Evolutionary conservation across 345 rosid genomes (phyloP).

Genomic region (Populus simonii): DNA sequence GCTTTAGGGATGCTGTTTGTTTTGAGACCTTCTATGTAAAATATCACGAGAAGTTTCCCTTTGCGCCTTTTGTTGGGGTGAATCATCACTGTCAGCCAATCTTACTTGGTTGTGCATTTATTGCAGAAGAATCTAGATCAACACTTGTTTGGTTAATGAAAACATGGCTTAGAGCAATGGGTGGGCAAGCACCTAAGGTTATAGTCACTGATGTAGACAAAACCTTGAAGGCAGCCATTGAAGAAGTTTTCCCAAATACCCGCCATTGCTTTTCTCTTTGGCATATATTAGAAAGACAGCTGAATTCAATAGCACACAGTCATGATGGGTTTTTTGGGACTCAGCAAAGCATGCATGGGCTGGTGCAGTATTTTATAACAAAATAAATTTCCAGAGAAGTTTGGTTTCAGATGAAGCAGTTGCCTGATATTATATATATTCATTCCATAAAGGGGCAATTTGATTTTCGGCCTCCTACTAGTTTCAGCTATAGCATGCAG

Average conservation of each 20-base stretch:
- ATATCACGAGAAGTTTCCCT: conserved; percentile 25
- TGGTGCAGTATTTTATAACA: conserved; percentile 36
- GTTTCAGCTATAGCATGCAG: conserved; percentile 57
- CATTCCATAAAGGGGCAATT: conserved; percentile 42
- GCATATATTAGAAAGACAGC: conserved; percentile 33
- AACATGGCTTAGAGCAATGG: conserved; percentile 34
- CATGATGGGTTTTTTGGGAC: conserved; percentile 48
- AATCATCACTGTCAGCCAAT: conserved; percentile 31
- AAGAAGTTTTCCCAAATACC: conserved; percentile 20
- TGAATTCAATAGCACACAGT: conserved; percentile 40
- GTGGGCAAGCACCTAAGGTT: conserved; percentile 26
- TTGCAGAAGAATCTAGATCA: conserved; percentile 20
- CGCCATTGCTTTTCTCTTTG: conserved; percentile 28
- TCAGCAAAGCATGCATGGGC: conserved; percentile 53
- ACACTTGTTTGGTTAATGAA: conserved; percentile 23
- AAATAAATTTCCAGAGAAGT: background rate
- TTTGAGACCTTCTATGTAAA: conserved; percentile 29
- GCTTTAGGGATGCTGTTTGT: conserved; percentile 26
- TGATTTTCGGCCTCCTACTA: conserved; percentile 57
- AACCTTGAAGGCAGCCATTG: conserved; percentile 25
- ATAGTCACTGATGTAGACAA: conserved; percentile 21
- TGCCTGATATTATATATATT: background rate
- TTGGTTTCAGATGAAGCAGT: conserved; percentile 3
- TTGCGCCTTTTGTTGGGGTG: conserved; percentile 27
- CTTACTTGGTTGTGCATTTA: conserved; percentile 25